Evolutionary conservation across 352 stramenopile species (phyloP).

Genomic region (Pythium phragmiticola): DNA sequence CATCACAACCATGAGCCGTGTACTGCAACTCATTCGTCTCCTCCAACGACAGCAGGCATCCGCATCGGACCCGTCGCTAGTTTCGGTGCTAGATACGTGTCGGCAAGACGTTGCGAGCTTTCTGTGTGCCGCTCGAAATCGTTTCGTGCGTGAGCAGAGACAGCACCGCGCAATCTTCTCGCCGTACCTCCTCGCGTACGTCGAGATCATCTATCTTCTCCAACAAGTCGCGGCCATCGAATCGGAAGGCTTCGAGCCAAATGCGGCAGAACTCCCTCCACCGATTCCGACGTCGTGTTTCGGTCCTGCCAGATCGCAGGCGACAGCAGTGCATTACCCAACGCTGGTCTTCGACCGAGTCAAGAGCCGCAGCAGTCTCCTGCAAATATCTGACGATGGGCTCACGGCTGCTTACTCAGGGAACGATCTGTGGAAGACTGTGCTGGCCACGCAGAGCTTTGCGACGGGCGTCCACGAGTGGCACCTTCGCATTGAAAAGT

Average conservation of each 20-base stretch:
- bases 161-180: slow-evolving; percentile 70
- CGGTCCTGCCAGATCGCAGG: neutral
- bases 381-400: slow-evolving; percentile 66
- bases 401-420: slow-evolving; percentile 63
- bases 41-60: neutral
- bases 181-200: slow-evolving; percentile 63
- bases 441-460: slow-evolving; percentile 72
- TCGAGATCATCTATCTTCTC: slow-evolving; percentile 49
- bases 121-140: slow-evolving; percentile 43
- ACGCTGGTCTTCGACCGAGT: slow-evolving; percentile 53
- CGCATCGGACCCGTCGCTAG: neutral
- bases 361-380: slow-evolving; percentile 57
- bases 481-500: slow-evolving; percentile 92
- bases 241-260: too few relatives aligned
- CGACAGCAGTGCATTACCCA: slow-evolving; percentile 1
- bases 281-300: slow-evolving; percentile 24
- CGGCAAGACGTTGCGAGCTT: slow-evolving; percentile 35
- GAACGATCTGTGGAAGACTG: slow-evolving; percentile 90
- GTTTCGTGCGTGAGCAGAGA: slow-evolving; percentile 49
- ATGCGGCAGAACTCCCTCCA: neutral
- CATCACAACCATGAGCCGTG: slow-evolving; percentile 46
- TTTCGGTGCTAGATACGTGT: slow-evolving; percentile 15
- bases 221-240: neutral
- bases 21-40: slow-evolving; percentile 30
- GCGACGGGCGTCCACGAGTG: slow-evolving; percentile 77